Percentiles rank a stretch among this genome's conserved stretches.
These are phyloP conservation scores for Tardiomyces digboiensis DNA, from an alignment of 1,139 yeast species.

Conservation along the genomic window DNA sequence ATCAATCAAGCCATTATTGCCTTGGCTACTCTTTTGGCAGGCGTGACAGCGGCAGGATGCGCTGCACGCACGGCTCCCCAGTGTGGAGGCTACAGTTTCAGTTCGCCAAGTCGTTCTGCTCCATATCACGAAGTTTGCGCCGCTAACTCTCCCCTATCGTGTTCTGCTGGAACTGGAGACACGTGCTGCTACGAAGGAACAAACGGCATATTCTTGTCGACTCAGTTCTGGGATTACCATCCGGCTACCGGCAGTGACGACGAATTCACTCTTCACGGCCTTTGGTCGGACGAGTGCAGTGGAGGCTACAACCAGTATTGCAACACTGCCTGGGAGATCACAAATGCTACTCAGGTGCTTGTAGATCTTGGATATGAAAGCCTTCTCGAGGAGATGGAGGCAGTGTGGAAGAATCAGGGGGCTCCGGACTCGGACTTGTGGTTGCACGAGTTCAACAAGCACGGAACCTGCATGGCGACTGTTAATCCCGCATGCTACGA, in stretches of 20 bases:
- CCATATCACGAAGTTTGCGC: slow-evolving; percentile 42
- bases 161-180: slow-evolving; percentile 31
- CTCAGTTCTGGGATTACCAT: slow-evolving; percentile 91
- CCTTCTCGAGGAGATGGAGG: slow-evolving; percentile 48
- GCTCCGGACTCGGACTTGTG: slow-evolving; percentile 73
- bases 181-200: slow-evolving; percentile 86
- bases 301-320: slow-evolving; percentile 75
- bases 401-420: slow-evolving; percentile 68
- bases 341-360: slow-evolving; percentile 45
- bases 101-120: neutral
- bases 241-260: slow-evolving; percentile 78
- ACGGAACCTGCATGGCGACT: slow-evolving; percentile 87
- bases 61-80: neutral
- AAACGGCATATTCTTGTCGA: slow-evolving; percentile 74
- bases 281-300: slow-evolving; percentile 80
- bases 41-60: neutral
- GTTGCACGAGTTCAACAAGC: slow-evolving; percentile 94
- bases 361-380: slow-evolving; percentile 40
- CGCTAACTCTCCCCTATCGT: slow-evolving; percentile 54
- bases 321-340: slow-evolving; percentile 48
- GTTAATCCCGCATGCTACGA: slow-evolving; percentile 62
- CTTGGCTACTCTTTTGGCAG: neutral
- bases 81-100: neutral
- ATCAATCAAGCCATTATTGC: neutral
- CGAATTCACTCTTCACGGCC: slow-evolving; percentile 74